Base-by-base conservation (phyloP, 306 rosid species). In the Corylus avellana region DNA sequence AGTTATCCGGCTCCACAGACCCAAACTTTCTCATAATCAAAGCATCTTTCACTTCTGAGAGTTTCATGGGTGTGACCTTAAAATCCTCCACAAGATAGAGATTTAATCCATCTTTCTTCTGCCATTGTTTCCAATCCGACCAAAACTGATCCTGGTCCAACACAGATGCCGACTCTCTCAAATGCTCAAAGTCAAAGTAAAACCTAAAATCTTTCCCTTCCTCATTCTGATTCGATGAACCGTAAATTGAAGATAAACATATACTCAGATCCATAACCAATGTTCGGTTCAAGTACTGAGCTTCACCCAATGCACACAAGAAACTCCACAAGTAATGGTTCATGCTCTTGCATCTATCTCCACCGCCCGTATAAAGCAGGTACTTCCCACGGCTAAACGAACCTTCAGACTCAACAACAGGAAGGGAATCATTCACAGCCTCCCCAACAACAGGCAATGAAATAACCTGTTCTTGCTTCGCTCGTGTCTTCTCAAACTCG, bases 231-330 rank as follows among this genome's bases (percentile, higher is more conserved):
- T 72, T 87, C 14, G 93, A 93, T 1, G 90, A 82, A 78, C 94
- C 81, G 87, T 93, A 93, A 37, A 93, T 93, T 0, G 97, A 93
- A 51, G 98, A 93, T 32, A 96, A 86, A 73, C 99, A 96, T 61
- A 96, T 90, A 80, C 87, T 91, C 90, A 96, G 85, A 85, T 96
- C 99, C 96, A 96, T 91, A 81, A 96, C 88, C 88, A 96, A 86
- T 53, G 99, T 96, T 77, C 99, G 90, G 85, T 96, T 96, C 78
- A 96, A 88, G 86, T 96, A 96, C 76, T 91, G 99, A 73, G 99
- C 99, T 84, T 96, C 99, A 56, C 99, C 98, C n/a, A 96, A 84
- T 46, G 99, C 94, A 87, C 99, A 96, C 86, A 96, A 85, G 88
- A 90, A 96, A 83, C 99, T 96, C 99, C 99, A 96, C 81, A 96